A percentile compares a stretch with the other conserved stretches of the same genome.
Evolutionary conservation across 768 basidiomycete species (phyloP).

Genomic region (Megacollybia marginata): DNA sequence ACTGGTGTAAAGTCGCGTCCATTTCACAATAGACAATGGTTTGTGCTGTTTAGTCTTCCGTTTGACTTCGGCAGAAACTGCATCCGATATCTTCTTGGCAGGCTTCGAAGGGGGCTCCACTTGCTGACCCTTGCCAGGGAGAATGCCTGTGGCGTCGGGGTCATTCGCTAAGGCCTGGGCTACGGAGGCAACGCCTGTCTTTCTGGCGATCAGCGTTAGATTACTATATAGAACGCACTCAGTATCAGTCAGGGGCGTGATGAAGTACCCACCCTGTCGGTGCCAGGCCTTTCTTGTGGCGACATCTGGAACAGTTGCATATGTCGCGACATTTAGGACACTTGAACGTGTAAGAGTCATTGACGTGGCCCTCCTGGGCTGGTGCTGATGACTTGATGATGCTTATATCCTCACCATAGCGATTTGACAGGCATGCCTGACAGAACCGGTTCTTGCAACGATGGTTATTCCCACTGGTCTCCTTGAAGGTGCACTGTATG

Average conservation of each 20-base stretch:
- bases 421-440: constrained; percentile 56
- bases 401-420: constrained; percentile 48
- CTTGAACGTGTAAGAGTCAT: constrained; percentile 44
- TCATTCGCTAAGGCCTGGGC: too few relatives aligned
- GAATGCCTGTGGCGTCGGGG: too few relatives aligned
- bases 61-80: constrained; percentile 7
- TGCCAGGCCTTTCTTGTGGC: constrained; percentile 53
- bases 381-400: constrained; percentile 24
- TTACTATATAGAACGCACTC: too few relatives aligned
- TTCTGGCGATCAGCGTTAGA: too few relatives aligned
- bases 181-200: too few relatives aligned
- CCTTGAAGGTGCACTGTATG: constrained; percentile 28
- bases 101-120: too few relatives aligned
- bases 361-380: constrained; percentile 14
- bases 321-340: constrained; percentile 62
- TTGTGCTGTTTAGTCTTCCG: constrained; percentile 15
- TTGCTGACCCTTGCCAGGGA: too few relatives aligned
- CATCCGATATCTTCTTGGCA: too few relatives aligned
- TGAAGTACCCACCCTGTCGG: constrained; percentile 44
- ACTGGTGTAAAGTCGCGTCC: constrained; percentile 40
- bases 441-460: constrained; percentile 58
- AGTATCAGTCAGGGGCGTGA: too few relatives aligned
- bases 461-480: constrained; percentile 18
- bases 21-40: constrained; percentile 39
- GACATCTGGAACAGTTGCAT: constrained; percentile 64